Evolutionary conservation across 768 basidiomycete species (phyloP), one percentile per base, ranked within the genome.

Genomic region (Lactifluus echinatus): DNA sequence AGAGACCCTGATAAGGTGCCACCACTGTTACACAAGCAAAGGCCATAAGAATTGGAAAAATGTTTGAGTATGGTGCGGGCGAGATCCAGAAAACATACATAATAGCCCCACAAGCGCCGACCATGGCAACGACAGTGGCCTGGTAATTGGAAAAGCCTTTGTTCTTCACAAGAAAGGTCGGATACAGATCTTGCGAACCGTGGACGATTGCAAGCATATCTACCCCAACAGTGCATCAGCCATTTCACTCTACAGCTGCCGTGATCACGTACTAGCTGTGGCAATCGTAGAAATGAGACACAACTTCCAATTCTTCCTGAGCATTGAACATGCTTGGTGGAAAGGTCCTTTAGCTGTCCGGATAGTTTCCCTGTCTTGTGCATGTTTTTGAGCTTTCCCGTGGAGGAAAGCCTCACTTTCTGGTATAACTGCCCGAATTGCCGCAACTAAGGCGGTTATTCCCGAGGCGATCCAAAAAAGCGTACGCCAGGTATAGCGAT

Each of bases 261-360:
- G 17, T 12, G 21, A 4, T 24, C 33, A 64, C 67, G 47, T 34
- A 73, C 73, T 72, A 3, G 84, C 82, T 85, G 92, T 87, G 50
- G 93, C 76, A 45, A 89, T 71, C n/a, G 92, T 78, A 2, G 87
- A 85, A 64, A 93, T 91, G 49, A 91, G 82, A 67, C 85, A 90
- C 34, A 88, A 67, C 12, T 84, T 63, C 92, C 91, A 95, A 67
- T 95, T 89, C 10, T 66, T 70, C 73, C 80, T 89, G 31, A 93
- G 70, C 89, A 93, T 93, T 50, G 72, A 73, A 59, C 77, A 75
- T 0, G 82, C 82, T 68, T 93, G 89, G 50, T 70, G 75, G 14
- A 91, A 26, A 76, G 95, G 95, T 2, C 80, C 67, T 66, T 71
- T 75, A 0, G 84, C 84, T 75, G 86, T 87, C 54, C 78, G 64